Percentiles rank a stretch among this genome's conserved stretches.
Conservation (phyloP, 2,329 filamentous ascomycete genomes). For the Cladosporium phlei region DNA sequence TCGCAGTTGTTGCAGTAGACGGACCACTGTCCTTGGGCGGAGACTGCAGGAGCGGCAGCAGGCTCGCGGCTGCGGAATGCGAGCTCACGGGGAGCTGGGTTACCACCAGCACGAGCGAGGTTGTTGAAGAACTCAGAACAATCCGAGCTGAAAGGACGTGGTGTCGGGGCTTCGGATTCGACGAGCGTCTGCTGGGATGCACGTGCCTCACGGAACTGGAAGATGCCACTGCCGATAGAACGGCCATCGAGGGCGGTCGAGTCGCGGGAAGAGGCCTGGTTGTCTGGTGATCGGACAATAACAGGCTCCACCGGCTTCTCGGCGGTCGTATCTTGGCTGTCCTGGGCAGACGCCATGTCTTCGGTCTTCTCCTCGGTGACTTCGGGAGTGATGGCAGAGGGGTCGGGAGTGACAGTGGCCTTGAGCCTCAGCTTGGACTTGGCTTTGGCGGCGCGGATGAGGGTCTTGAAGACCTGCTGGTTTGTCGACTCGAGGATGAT, state of each 20-base stretch:
- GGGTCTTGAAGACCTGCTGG: slow-evolving; percentile 85
- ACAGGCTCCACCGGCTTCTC: slow-evolving; percentile 20
- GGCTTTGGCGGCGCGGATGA: slow-evolving; percentile 93
- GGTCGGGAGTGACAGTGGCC: slow-evolving; percentile 32
- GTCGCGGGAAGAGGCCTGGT: slow-evolving; percentile 21
- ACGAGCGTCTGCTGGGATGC: slow-evolving; percentile 28
- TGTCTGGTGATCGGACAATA: slow-evolving; percentile 20
- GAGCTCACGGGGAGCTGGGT: slow-evolving; percentile 29
- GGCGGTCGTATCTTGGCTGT: slow-evolving; percentile 6
- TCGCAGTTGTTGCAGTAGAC: slow-evolving; percentile 95
- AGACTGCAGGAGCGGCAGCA: slow-evolving; percentile 26
- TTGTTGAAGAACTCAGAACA: slow-evolving; percentile 22
- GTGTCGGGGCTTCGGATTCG: slow-evolving; percentile 39
- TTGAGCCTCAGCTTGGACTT: slow-evolving; percentile 93
- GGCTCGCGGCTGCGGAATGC: slow-evolving; percentile 39
- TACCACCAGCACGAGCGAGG: slow-evolving; percentile 18
- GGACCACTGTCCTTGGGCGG: slow-evolving; percentile 53
- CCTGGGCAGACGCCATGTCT: slow-evolving; percentile 10
- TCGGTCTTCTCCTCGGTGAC: slow-evolving; percentile 15
- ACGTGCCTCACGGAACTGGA: slow-evolving; percentile 34
- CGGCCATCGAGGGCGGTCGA: slow-evolving; percentile 23
- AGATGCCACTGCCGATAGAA: slow-evolving; percentile 31
- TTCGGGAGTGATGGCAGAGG: slow-evolving; percentile 29
- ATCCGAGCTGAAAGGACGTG: slow-evolving; percentile 34
- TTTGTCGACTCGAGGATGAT: slow-evolving; percentile 75